Base-by-base conservation (phyloP, 2,329 filamentous ascomycete genomes). In the Colletotrichum lentis region DNA sequence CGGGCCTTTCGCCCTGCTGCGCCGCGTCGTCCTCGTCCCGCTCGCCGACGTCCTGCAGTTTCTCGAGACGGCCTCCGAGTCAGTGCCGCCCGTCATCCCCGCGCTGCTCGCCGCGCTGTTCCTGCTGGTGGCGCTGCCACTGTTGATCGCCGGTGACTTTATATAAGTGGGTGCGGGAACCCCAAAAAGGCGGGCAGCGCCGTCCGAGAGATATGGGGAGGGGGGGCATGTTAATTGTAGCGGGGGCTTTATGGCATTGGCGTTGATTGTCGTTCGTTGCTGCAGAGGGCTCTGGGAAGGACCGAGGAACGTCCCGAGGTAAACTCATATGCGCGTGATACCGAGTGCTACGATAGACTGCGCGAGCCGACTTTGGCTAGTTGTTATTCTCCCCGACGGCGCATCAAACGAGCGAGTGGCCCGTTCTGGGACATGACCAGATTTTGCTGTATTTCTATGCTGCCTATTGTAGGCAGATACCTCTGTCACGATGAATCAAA, bases 21-120 rank as follows among this genome's bases (percentile, higher is more conserved):
- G 37, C 27, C 64, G 66, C 24, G n/a, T 68, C 8, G 27, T 60
- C 18, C 55, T 68, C 14, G 27, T 60, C 14, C 66, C 66, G 41
- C 55, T 68, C 37, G 50, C 62, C 54, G 43, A 68, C 50, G 8
- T 27, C 11, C 49, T 68, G 22, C 43, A 22, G 12, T 59, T 59
- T 20, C 50, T 65, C 44, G 66, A 68, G 22, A 43, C 55, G 20
- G 54, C 49, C 20, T 62, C 66, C 50, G 62, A 56, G n/a, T 65
- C 49, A 22, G 49, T 65, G 18, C 62, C 66, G 37, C 66, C 66
- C 20, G 16, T 68, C 31, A 39, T 68, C 20, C 66, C 66, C 24
- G 66, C 66, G 16, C 50, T 68, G 24, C 22, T 65, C n/a, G 62
- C 66, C 44, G 50, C 43, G 18, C 39, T 68, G 7, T 68, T 68